Conservation (phyloP, 768 basidiomycete genomes). For the Lanmaoa rubissima region DNA sequence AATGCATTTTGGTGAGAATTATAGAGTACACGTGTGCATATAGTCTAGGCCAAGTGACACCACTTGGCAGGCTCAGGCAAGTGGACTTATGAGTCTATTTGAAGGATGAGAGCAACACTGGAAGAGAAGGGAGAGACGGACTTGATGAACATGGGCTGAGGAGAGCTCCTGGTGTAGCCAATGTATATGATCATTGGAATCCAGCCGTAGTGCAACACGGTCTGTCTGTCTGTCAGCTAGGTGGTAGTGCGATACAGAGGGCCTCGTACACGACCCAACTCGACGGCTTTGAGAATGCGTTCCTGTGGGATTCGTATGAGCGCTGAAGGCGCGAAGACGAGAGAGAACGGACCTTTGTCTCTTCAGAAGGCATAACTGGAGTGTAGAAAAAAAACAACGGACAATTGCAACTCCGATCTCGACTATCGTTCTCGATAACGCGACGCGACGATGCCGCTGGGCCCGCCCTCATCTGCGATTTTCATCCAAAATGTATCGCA, state of each 20-base stretch:
- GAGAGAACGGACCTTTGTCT: conserved; percentile 65
- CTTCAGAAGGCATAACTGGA: conserved; percentile 77
- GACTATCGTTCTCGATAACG: conserved; percentile 7
- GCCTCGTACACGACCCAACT: conserved; percentile 73
- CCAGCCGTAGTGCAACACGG: conserved; percentile 91
- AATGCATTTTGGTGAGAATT: conserved; percentile 22
- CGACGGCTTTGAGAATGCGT: conserved; percentile 77
- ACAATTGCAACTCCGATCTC: conserved; percentile 33
- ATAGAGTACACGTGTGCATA: conserved; percentile 28
- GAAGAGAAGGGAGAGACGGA: conserved; percentile 41
- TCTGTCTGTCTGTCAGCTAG: conserved; percentile 44
- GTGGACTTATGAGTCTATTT: conserved; percentile 84
- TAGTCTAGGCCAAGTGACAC: conserved; percentile 9
- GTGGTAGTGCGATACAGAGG: background rate
- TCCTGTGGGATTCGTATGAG: conserved; percentile 41
- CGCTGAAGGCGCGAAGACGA: background rate
- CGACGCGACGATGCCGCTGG: conserved; percentile 43
- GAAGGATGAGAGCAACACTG: background rate
- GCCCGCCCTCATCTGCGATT: conserved; percentile 46
- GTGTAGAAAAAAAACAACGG: conserved; percentile 8
- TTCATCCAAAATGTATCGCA: conserved; percentile 37
- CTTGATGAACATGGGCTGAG: conserved; percentile 95
- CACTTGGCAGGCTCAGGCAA: conserved; percentile 57
- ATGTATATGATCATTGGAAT: conserved; percentile 96
- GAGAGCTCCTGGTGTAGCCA: conserved; percentile 89